Base-by-base conservation (phyloP, 805 yeast genomes). In the Cyberlindnera mississippiensis region DNA sequence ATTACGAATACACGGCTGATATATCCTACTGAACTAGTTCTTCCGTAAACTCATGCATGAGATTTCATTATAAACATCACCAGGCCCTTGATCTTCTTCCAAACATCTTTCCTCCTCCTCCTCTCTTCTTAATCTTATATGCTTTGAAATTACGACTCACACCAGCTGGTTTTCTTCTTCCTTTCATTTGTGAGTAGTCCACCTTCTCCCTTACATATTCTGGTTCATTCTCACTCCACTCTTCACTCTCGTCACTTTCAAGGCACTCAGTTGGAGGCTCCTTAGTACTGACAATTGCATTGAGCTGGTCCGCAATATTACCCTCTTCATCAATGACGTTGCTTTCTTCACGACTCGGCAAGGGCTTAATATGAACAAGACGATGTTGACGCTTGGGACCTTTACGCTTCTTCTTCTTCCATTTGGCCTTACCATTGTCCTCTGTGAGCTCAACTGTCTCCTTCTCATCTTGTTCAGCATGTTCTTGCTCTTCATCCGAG, bases 81-180 rank as follows among this genome's bases (percentile, higher is more conserved):
- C 51, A 44, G 2, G 41, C 47, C 40, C 59, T 52, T 33, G 68
- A 44, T 50, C 63, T 61, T 55, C 61, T 59, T 48, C 78, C 62
- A 46, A 69, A 68, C 27, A 11, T 24, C 50, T 68, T 69, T 18
- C 60, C 35, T 11, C 22, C 22, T 6, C 37, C 30, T 6, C 30
- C 30, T 5, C 35, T 48, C 28, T 73, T 56, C 11, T 73, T 71
- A 35, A 79, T 67, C 55, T 76, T 78, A 38, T 74, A 61, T 42
- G 79, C 61, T 50, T 73, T 74, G 60, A 67, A 79, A 54, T 79
- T 79, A 9, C 37, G 35, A 20, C 53, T 40, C 3, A 46, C 30
- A 14, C 45, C 47, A 18, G 41, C 42, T 9, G 52, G 39, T 35
- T 43, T 51, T 59, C 64, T 45, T 73, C 44, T 50, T 59, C 64